Evolutionary conservation across 1,284 basidiomycete species (phyloP), one percentile per base, ranked within the genome.

Genomic region (Tetrapyrgos nigripes): DNA sequence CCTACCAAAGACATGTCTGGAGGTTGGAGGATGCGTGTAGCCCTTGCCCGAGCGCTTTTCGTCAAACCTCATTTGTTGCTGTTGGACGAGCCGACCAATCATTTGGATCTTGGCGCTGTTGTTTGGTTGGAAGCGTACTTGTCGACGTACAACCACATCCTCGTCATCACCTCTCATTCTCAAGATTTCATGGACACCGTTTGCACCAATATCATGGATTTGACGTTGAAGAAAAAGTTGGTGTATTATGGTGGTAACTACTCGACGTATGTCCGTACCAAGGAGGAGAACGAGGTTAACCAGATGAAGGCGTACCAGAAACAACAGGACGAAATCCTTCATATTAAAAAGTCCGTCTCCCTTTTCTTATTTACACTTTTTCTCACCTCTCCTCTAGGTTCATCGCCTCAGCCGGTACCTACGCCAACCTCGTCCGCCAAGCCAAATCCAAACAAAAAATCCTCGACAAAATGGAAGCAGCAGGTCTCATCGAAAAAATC

Each of bases 401-500:
- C 84, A 98, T 98, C 68, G 95, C 97, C 14, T 96, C 93, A 44
- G 97, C 97, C 45, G 97, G 97, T 88, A 98, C 97, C 48, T 98
- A 98, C 73, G 97, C 97, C 72, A 99, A 98, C 78, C 86, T 98
- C 68, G 97, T 98, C 71, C 94, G 91, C 75, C 97, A 99, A 79
- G 97, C 97, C 69, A 98, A 99, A 82, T 98, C 96, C 50, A 99
- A 99, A 81, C 97, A 98, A 77, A 98, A 99, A 83, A 97, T 97
- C 65, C 97, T 99, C 76, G 97, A 99, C 85, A 99, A 99, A 87
- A 98, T 99, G 97, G 97, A 98, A 83, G 97, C 97, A n/a, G 97
- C 96, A 13, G 97, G 97, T 68, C 83, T 98, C 45, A 84, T 98
- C 70, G 94, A 98, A 79, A 94, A 94, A 76, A 82, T 98, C 58